Percentiles rank a stretch among this genome's conserved stretches.
These are phyloP conservation scores for Withania somnifera DNA, from an alignment of 305 asterid species.

Conservation along the genomic window DNA sequence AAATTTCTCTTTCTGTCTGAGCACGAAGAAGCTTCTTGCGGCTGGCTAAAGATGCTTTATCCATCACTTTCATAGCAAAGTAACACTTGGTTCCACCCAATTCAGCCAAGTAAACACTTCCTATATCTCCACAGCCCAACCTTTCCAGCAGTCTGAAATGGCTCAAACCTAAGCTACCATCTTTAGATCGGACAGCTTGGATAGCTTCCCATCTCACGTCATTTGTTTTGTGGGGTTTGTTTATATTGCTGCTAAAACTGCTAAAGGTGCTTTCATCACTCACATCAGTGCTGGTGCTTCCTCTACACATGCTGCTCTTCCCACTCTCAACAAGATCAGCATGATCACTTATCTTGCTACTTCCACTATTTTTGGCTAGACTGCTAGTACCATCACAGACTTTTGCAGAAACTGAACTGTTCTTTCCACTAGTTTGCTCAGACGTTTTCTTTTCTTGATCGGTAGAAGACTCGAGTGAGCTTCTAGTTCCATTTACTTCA, in stretches of 20 bases:
- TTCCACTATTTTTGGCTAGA: constrained; percentile 38
- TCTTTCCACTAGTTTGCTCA: constrained; percentile 35
- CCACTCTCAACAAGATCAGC: constrained; percentile 45
- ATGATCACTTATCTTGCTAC: constrained; percentile 18
- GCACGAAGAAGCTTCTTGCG: constrained; percentile 85
- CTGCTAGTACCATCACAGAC: constrained; percentile 29
- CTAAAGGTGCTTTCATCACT: constrained; percentile 67
- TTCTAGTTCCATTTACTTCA: constrained; percentile 18
- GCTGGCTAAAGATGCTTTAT: constrained; percentile 57
- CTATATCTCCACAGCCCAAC: constrained; percentile 78
- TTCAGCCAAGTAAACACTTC: constrained; percentile 76
- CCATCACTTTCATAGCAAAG: constrained; percentile 85
- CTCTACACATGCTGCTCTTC: constrained; percentile 58
- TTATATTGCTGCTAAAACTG: constrained; percentile 57
- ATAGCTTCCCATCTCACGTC: constrained; percentile 70
- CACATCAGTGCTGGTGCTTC: constrained; percentile 56
- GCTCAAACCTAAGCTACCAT: constrained; percentile 53
- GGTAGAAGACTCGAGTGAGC: constrained; percentile 26
- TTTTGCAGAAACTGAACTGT: constrained; percentile 46
- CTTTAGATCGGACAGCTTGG: constrained; percentile 47
- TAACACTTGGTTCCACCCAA: constrained; percentile 57
- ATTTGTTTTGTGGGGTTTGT: constrained; percentile 68
- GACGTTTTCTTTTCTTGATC: constrained; percentile 33
- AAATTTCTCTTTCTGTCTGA: constrained; percentile 71
- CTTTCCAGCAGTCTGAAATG: constrained; percentile 68